These are phyloP conservation scores for Stereocaulon alpinum DNA, from an alignment of 495 filamentous ascomycete species.

Conservation along the genomic window DNA sequence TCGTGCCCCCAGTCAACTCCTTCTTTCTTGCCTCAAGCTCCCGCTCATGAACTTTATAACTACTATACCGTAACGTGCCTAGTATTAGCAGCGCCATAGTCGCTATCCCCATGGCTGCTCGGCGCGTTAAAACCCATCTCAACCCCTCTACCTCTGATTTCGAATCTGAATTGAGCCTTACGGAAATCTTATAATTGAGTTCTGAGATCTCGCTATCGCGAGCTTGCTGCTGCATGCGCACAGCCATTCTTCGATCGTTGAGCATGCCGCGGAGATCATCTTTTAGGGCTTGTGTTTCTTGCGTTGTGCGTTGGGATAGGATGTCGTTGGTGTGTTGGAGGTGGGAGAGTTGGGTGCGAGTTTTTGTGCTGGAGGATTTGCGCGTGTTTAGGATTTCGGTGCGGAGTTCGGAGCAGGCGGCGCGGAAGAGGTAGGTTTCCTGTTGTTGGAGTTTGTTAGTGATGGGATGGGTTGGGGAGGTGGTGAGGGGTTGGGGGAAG, in stretches of 20 bases:
- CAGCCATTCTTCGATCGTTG: slow-evolving; percentile 89
- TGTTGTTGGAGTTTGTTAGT: slow-evolving; percentile 14
- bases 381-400: slow-evolving; percentile 40
- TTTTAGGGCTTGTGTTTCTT: slow-evolving; percentile 68
- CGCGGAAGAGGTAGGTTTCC: slow-evolving; percentile 87
- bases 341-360: slow-evolving; percentile 68
- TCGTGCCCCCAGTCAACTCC: neutral
- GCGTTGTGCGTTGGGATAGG: slow-evolving; percentile 66
- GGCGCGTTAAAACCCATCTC: slow-evolving; percentile 78
- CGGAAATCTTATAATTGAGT: slow-evolving; percentile 87
- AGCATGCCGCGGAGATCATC: slow-evolving; percentile 93
- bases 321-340: slow-evolving; percentile 93
- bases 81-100: slow-evolving; percentile 23
- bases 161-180: slow-evolving; percentile 71
- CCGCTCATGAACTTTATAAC: slow-evolving; percentile 18
- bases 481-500: neutral
- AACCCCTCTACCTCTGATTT: slow-evolving; percentile 86
- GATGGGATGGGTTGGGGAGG: neutral
- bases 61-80: slow-evolving; percentile 23
- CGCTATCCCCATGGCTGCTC: slow-evolving; percentile 71
- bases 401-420: slow-evolving; percentile 84
- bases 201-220: slow-evolving; percentile 82
- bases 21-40: slow-evolving; percentile 13
- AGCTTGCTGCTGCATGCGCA: slow-evolving; percentile 69
- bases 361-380: slow-evolving; percentile 52